Base-by-base conservation (phyloP, 2,329 filamentous ascomycete species). In the Fusarium haematococcum region DNA sequence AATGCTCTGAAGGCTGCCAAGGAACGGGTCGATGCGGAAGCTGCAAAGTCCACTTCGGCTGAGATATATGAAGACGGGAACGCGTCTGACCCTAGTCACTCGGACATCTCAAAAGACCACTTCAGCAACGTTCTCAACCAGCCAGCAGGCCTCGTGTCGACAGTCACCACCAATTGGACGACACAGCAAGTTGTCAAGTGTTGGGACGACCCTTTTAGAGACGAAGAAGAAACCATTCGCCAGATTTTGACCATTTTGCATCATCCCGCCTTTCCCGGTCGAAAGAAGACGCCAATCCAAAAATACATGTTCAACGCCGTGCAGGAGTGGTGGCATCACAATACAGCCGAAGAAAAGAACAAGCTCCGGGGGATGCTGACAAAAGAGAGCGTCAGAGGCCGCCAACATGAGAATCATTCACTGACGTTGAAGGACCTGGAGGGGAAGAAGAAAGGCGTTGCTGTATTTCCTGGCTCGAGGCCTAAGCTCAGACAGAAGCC, bases 221-320 rank as follows among this genome's bases (percentile, higher is more conserved):
- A 94, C 0, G 91, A 94, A 13, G 89, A 95, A 23, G 92, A 95
- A 80, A 91, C 97, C 0, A 86, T 95, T 70, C 85, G 92, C 69
- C 94, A 97, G 73, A 90, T 96, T 32, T 83, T 94, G 48, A 88
- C 89, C 20, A 91, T 94, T 6, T 95, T 98, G 84, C 95, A 98
- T 81, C 95, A 98, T 80, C 95, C 95, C 0, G 93, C 92, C 3
- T 86, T 94, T 43, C 91, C 95, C 11, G 89, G 96, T 75, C 65
- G 75, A 4, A 89, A 92, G 68, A 87, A 88, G 70, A 87, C 92
- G 65, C 92, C 96, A 79, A 90, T 95, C 33, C 95, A 98, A 75
- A 88, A 89, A 60, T 91, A 91, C 64, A 98, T 98, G 95, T 97
- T 93, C 82, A 88, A 91, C 35, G 92, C 92, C 0, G 94, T 98